These are phyloP conservation scores for Halophytophthora batemanensis DNA, from an alignment of 352 stramenopile species.

Conservation along the genomic window DNA sequence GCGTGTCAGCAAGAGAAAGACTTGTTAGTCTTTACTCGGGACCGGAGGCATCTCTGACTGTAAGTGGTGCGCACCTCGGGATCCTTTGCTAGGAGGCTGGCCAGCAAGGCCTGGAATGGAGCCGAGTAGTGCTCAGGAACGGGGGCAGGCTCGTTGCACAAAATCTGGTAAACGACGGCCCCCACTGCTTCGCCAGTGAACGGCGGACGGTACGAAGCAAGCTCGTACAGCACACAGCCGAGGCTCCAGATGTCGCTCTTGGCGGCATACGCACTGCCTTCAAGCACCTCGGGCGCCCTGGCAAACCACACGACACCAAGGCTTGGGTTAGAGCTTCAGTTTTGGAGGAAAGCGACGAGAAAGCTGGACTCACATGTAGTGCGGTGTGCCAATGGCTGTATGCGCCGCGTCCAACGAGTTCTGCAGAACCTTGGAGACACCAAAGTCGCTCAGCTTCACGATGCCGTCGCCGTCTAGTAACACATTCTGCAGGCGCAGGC, in stretches of 20 bases:
- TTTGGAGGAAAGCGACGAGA: not conserved
- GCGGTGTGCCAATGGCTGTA: conserved; percentile 67
- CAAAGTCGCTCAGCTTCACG: conserved; percentile 79
- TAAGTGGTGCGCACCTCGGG: conserved; percentile 16
- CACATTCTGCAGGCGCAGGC: conserved; percentile 33
- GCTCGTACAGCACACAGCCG: conserved; percentile 82
- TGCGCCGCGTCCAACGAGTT: conserved; percentile 42
- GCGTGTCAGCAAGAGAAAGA: not conserved
- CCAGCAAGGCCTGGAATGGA: conserved; percentile 27
- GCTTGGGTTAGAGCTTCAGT: too few relatives aligned
- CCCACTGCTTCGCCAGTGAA: conserved; percentile 61
- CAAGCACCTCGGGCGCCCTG: conserved; percentile 72
- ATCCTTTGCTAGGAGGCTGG: conserved; percentile 43
- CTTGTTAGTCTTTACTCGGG: too few relatives aligned
- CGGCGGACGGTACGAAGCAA: conserved; percentile 49
- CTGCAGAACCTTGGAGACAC: conserved; percentile 42
- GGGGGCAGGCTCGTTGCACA: conserved; percentile 25
- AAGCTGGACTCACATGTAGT: conserved; percentile 57
- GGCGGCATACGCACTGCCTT: conserved; percentile 52
- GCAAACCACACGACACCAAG: too few relatives aligned
- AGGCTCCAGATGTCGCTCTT: conserved; percentile 86
- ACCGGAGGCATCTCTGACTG: not conserved
- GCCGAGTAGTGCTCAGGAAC: conserved; percentile 29
- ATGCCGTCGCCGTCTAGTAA: conserved; percentile 47
- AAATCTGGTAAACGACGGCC: conserved; percentile 55